Base-by-base conservation (phyloP, 1,284 basidiomycete genomes). In the Ganoderma resinaceum region DNA sequence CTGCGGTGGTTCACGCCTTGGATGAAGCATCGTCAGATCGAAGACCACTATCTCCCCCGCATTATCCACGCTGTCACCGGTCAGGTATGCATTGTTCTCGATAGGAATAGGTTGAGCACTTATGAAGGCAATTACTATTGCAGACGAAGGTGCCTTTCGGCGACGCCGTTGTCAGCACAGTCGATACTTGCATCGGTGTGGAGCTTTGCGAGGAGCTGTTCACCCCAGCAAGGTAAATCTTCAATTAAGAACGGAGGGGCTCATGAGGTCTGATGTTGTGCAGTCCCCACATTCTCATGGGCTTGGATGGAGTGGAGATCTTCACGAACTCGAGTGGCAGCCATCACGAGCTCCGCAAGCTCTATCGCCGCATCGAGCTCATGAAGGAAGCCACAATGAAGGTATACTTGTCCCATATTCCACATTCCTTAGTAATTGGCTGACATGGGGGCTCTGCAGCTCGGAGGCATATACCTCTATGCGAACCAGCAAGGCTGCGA, bases 401-500 rank as follows among this genome's bases (percentile, higher is more conserved):
- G 87, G 96, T 93, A 69, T 72, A 12, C 5, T 29, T 49, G 2
- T 66, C 6, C 73, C 2, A 20, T 33, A 23, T 14, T 12, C 37
- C 14, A 2, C 23, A 14, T 33, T n/a, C n/a, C n/a, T 26, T 11
- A 7, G 1, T 38, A 5, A 23, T 55, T 8, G 18, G n/a, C 11
- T 40, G 23, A 60, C 23, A 40, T 18, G 12, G 3, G n/a, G 7
- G 97, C 38, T 29, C 14, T 49, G 3, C 49, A 98, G 96, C 87
- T 96, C 38, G 98, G 97, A 26, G 97, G 98, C 4, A 90, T 99
- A 62, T 99, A 99, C 80, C 87, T 99, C 9, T 99, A 99, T 75
- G 95, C 97, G 11, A 99, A 99, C 78, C 97, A 99, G 78, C 97
- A 98, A 85, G 97, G 98, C 6, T 99, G 98, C 78, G 97, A 99